Percentiles rank a stretch among this genome's conserved stretches.
Conservation (phyloP, 495 filamentous ascomycete genomes). For the Hypoxylon cercidicola region DNA sequence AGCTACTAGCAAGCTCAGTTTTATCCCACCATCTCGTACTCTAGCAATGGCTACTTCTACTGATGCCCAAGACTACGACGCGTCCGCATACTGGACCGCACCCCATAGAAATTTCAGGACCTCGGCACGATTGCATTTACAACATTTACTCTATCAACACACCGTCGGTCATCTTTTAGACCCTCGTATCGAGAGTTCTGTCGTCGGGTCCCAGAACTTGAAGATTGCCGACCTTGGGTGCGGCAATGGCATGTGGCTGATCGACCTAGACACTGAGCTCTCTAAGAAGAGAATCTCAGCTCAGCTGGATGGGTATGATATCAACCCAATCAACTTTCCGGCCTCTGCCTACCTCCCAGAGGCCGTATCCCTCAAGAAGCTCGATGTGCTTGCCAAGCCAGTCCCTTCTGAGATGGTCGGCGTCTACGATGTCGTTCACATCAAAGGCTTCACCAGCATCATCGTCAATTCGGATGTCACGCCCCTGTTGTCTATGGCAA, state of each 20-base stretch:
- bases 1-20: neutral
- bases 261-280: conserved; percentile 8
- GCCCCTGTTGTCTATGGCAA: conserved; percentile 23
- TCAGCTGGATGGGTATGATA: conserved; percentile 27
- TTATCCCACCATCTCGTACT: neutral
- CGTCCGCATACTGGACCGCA: conserved; percentile 12
- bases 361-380: conserved; percentile 21
- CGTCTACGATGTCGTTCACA: conserved; percentile 39
- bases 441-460: conserved; percentile 23
- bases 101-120: conserved; percentile 20
- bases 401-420: conserved; percentile 26
- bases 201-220: neutral
- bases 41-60: neutral
- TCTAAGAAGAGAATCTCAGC: conserved; percentile 1
- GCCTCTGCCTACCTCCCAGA: conserved; percentile 26
- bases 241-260: conserved; percentile 22
- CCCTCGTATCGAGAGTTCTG: neutral
- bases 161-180: conserved; percentile 12
- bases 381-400: conserved; percentile 20
- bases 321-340: conserved; percentile 27
- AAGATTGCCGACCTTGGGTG: conserved; percentile 22
- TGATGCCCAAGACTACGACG: conserved; percentile 5
- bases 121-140: conserved; percentile 19
- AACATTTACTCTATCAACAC: conserved; percentile 18
- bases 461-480: conserved; percentile 21